Base-by-base conservation (phyloP, 352 stramenopile genomes). In the Pythium scleroteichum region DNA sequence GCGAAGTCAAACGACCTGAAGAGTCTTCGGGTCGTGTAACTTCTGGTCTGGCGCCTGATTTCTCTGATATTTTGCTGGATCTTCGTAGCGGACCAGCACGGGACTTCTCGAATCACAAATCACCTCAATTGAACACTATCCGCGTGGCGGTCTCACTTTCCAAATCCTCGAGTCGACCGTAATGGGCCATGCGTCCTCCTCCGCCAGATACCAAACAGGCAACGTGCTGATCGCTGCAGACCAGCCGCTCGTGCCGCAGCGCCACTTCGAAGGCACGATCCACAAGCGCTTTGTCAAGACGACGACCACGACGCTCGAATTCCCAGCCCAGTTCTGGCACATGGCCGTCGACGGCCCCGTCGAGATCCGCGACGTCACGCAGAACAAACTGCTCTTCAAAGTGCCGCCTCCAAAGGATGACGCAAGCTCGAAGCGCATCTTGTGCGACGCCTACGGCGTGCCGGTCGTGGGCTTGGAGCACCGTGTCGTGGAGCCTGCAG, bases 371-470 rank as follows among this genome's bases (percentile, higher is more conserved):
- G 44, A 51, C 10, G 6, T 27, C 44, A 51, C 19, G 12, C n/a
- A n/a, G 17, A 29, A 51, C 44, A 24, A 51, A 24, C 8, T 51
- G n/a, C 6, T 51, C 3, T 51, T 51, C 44, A 51, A 24, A 29
- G n/a, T 51, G 22, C 44, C 44, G 10, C 19, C 40, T 13, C 16
- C 40, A 23, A 23, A 46, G 16, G 40, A 46, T 13, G 40, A 46
- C 4, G 4, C 16, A 35, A 35, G 10, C 29, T 5, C 5, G 29
- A 5, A 17, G 6, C 16, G 19, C 5, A 46, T 46, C 16, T 13
- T 46, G 40, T 23, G 16, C 40, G 40, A 46, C 40, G 40, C 40
- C 16, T 46, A 23, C 40, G 40, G 40, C 40, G 40, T 46, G 16
- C 40, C 40, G 5, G 19, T 46, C 40, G 40, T 46, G 16, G 16